These are phyloP conservation scores for Aspergillus aculeatinus DNA, from an alignment of 2,329 filamentous ascomycete species.

Conservation along the genomic window DNA sequence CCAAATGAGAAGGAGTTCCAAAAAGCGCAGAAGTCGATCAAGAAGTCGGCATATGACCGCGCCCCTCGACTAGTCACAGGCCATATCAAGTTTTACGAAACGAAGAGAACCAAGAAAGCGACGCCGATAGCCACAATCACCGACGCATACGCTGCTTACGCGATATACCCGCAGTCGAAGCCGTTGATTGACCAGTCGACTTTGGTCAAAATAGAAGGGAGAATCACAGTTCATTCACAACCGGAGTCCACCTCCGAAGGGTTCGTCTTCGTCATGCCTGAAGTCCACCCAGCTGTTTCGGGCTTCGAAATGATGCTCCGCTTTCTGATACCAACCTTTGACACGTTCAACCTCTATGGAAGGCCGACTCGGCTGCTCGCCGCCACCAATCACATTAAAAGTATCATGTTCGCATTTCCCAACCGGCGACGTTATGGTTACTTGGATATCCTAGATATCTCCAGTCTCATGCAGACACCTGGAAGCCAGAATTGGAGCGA, in stretches of 20 bases:
- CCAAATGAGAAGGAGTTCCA: slow-evolving; percentile 90
- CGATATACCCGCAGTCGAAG: slow-evolving; percentile 93
- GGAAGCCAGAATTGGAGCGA: slow-evolving; percentile 79
- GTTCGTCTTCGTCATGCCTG: slow-evolving; percentile 97
- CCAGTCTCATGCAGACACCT: slow-evolving; percentile 72
- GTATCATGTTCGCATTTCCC: slow-evolving; percentile 98
- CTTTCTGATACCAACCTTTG: slow-evolving; percentile 90
- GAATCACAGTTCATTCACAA: slow-evolving; percentile 80
- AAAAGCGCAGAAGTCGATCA: slow-evolving; percentile 77
- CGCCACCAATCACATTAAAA: slow-evolving; percentile 80
- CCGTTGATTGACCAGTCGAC: slow-evolving; percentile 92
- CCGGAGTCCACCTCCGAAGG: slow-evolving; percentile 79
- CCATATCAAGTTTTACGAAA: slow-evolving; percentile 92
- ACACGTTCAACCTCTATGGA: slow-evolving; percentile 88
- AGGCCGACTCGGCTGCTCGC: slow-evolving; percentile 83
- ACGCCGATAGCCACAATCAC: slow-evolving; percentile 87
- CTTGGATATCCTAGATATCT: slow-evolving; percentile 82
- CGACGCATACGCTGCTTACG: slow-evolving; percentile 88
- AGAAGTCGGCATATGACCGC: slow-evolving; percentile 78
- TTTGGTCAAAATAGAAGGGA: slow-evolving; percentile 87
- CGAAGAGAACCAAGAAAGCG: slow-evolving; percentile 88
- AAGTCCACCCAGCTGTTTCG: slow-evolving; percentile 83
- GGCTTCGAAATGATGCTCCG: slow-evolving; percentile 95
- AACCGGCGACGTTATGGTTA: slow-evolving; percentile 86
- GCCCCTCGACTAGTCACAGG: slow-evolving; percentile 72